Evolutionary conservation across 257 asterid genomes (phyloP).

Genomic region (Nicotiana benthamiana): DNA sequence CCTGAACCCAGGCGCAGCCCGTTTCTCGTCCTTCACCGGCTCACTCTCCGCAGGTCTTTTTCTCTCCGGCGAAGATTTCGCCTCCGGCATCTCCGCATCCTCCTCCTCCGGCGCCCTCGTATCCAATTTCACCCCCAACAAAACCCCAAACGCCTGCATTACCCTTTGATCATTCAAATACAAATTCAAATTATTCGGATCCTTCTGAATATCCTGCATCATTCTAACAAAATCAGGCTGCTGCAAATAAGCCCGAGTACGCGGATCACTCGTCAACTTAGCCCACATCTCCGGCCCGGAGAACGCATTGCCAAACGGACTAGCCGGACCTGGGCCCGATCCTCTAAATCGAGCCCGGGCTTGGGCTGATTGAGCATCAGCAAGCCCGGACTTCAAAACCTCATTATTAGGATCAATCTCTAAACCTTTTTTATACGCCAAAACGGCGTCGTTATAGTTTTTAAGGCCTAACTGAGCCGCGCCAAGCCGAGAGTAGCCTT

Average conservation of each 20-base stretch:
- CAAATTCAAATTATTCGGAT: constrained; percentile 50
- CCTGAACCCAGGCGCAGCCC: constrained; percentile 33
- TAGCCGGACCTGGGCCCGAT: constrained; percentile 7
- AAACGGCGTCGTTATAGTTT: constrained; percentile 42
- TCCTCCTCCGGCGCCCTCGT: constrained; percentile 45
- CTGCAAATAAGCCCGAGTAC: constrained; percentile 46
- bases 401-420: constrained; percentile 72
- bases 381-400: constrained; percentile 63
- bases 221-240: constrained; percentile 72
- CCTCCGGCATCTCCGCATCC: constrained; percentile 39
- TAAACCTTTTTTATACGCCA: constrained; percentile 67
- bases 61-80: constrained; percentile 39
- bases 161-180: constrained; percentile 74
- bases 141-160: constrained; percentile 72
- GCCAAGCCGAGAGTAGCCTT: constrained; percentile 88
- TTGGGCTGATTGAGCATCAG: constrained; percentile 49
- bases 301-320: constrained; percentile 70
- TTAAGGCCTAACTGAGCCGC: constrained; percentile 61
- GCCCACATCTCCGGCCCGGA: constrained; percentile 92
- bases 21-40: constrained; percentile 42
- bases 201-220: constrained; percentile 82
- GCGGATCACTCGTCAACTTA: constrained; percentile 53
- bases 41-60: constrained; percentile 41
- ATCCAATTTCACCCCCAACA: constrained; percentile 54
- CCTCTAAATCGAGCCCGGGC: constrained; percentile 28